These are phyloP conservation scores for Globisporangium paroecandrum DNA, from an alignment of 352 stramenopile species.

Conservation along the genomic window DNA sequence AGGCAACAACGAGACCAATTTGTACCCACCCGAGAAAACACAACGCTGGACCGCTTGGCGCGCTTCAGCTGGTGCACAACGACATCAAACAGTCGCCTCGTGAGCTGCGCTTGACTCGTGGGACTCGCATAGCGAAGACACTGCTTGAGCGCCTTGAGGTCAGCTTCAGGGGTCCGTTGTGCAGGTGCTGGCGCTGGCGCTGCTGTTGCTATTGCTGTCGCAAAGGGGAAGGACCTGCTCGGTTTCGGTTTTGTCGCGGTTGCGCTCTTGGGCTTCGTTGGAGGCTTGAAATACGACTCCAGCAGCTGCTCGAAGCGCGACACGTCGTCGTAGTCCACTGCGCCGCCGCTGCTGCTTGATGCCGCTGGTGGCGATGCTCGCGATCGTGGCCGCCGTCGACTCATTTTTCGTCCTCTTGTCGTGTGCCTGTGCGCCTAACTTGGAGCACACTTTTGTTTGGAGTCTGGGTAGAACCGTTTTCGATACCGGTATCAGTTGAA, in stretches of 20 bases:
- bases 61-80: conserved; percentile 27
- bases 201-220: not conserved
- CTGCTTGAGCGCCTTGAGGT: conserved; percentile 33
- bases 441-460: too few species aligned
- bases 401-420: not conserved
- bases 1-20: not conserved
- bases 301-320: conserved; percentile 25
- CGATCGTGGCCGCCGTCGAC: not conserved
- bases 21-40: conserved; percentile 21
- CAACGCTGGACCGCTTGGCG: conserved; percentile 9
- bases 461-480: too few species aligned
- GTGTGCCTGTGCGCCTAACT: not conserved
- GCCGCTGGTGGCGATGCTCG: not conserved
- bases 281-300: conserved; percentile 23
- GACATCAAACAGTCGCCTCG: conserved; percentile 18
- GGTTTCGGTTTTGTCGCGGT: conserved; percentile 9
- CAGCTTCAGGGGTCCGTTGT: conserved; percentile 6
- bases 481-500: too few species aligned
- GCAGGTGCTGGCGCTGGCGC: not conserved
- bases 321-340: conserved; percentile 17
- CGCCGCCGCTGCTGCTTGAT: not conserved
- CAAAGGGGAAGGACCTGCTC: not conserved
- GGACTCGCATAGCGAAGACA: conserved; percentile 25
- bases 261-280: conserved; percentile 1
- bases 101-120: conserved; percentile 27